Evolutionary conservation across 306 rosid species (phyloP), one percentile per base, ranked within the genome.

Genomic region (Dryas alaskensis): DNA sequence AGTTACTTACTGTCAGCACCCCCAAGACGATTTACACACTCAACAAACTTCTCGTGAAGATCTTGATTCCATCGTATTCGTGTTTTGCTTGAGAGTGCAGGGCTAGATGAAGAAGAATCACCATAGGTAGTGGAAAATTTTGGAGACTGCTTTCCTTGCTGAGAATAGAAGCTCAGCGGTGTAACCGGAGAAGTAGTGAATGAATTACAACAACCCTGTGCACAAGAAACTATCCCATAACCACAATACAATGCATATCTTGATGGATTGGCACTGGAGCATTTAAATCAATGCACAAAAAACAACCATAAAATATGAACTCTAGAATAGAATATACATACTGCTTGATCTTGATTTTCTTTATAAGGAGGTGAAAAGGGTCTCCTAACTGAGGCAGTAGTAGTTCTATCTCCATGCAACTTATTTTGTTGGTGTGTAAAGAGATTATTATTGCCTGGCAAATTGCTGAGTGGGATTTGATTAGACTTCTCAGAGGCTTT

Each of bases 1-100:
- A 25, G 45, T 73, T 46, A 82, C 86, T 85, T 79, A 91, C 97
- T 87, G 66, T 92, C 92, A 16, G 98, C 85, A 2, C 98, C 98
- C 54, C 97, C 98, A 31, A 92, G 97, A 52, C 86, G 86, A 84
- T 87, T 86, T 60, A 90, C 91, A 74, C 95, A 88, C 76, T 79
- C 92, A 22, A 92, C 92, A 80, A 92, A 92, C 81, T 87, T 87
- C 88, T 89, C 97, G 9, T 92, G 98, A 81, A 92, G 98, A 73
- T 89, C 98, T 78, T 89, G 97, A 72, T 87, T 88, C 98, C 98
- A 92, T 76, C 96, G 84, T 73, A 92, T 92, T 39, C 98, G 76
- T 57, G 91, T 73, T 80, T 92, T 90, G 68, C 80, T 86, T 0
- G 89, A 79, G 54, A 78, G 80, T 3, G 68, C 75, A 43, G 87